Evolutionary conservation across 306 rosid genomes (phyloP).

Genomic region (Datisca glomerata): DNA sequence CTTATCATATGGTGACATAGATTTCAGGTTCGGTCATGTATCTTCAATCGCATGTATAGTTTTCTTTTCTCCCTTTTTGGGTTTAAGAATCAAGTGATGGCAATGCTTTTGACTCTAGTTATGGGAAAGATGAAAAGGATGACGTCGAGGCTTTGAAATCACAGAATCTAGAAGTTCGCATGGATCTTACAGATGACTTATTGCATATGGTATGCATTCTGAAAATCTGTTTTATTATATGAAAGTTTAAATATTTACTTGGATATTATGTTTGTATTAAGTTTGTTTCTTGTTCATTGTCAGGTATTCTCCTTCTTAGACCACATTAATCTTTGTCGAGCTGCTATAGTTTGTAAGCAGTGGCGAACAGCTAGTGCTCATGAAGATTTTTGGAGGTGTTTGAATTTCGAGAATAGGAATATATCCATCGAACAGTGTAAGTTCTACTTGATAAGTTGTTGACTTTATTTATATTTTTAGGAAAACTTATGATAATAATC

Average conservation of each 20-base stretch:
- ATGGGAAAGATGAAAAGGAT: constrained; percentile 39
- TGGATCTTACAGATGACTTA: constrained; percentile 96
- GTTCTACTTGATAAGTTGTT: constrained; percentile 13
- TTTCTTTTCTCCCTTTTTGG: too few species aligned
- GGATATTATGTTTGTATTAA: background rate
- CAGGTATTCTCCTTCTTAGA: constrained; percentile 98
- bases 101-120: constrained; percentile 21
- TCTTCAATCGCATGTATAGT: too few species aligned
- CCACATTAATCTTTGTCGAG: constrained; percentile 79
- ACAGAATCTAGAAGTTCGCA: constrained; percentile 65
- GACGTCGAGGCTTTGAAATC: constrained; percentile 24
- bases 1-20: constrained; percentile 19
- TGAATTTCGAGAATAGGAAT: constrained; percentile 81
- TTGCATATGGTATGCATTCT: constrained; percentile 68
- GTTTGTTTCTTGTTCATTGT: constrained; percentile 4
- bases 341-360: constrained; percentile 87
- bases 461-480: background rate
- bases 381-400: constrained; percentile 91
- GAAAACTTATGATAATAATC: background rate
- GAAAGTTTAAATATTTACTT: background rate
- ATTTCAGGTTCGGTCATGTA: constrained; percentile 24
- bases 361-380: constrained; percentile 96
- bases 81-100: constrained; percentile 27
- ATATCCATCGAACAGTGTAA: constrained; percentile 87
- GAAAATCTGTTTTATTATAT: background rate